Evolutionary conservation across 2,329 filamentous ascomycete genomes (phyloP).

Genomic region (Pestalotiopsis sp.): DNA sequence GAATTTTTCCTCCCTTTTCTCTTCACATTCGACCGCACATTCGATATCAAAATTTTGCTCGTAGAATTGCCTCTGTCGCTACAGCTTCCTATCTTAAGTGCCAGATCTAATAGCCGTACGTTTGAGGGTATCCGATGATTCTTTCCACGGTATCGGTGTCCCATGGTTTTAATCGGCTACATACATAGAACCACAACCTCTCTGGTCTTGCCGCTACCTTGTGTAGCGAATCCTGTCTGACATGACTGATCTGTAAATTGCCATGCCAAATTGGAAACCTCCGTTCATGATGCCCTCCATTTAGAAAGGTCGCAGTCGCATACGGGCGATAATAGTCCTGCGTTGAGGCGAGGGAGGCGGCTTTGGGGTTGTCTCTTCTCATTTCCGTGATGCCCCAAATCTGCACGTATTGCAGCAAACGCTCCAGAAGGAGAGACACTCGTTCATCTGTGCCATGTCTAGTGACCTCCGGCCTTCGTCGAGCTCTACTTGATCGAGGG

Average conservation of each 20-base stretch:
- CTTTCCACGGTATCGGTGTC: slow-evolving; percentile 28
- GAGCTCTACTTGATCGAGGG: neutral
- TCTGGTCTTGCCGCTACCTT: neutral
- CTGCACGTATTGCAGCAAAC: too few relatives aligned
- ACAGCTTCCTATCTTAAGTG: slow-evolving; percentile 29
- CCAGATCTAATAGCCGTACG: slow-evolving; percentile 35
- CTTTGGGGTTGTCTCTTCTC: too few relatives aligned
- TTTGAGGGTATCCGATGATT: slow-evolving; percentile 35
- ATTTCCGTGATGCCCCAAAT: too few relatives aligned
- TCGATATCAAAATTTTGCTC: slow-evolving; percentile 29
- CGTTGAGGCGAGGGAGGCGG: too few relatives aligned
- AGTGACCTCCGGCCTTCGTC: neutral
- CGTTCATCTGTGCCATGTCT: neutral
- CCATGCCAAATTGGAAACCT: neutral
- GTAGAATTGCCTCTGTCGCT: slow-evolving; percentile 27
- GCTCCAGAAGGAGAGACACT: too few relatives aligned
- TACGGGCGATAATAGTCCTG: too few relatives aligned
- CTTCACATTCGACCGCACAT: slow-evolving; percentile 36
- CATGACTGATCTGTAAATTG: neutral
- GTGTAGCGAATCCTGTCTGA: neutral
- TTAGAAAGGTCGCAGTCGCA: neutral
- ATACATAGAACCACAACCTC: slow-evolving; percentile 15
- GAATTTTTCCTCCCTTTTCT: slow-evolving; percentile 16
- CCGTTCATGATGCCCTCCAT: neutral
- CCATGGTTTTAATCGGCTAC: slow-evolving; percentile 37